Evolutionary conservation across 352 stramenopile genomes (phyloP), one percentile per base, ranked within the genome.

Genomic region (Pythium rishiriense): DNA sequence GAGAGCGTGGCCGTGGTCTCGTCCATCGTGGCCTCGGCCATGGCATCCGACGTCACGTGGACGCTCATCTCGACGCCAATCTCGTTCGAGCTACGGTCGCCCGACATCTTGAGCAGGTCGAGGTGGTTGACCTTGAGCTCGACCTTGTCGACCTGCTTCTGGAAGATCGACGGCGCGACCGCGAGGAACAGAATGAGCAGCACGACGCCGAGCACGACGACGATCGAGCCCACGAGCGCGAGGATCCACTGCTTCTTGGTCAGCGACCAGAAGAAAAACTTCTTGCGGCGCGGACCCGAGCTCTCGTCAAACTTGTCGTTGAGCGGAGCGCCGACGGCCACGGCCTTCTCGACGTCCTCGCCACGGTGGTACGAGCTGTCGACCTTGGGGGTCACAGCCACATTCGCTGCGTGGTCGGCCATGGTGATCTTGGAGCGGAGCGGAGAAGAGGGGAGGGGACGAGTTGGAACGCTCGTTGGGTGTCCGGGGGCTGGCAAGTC

Each of bases 141-240:
- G 54, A 88, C 81, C 39, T 80, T 76, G 72, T 90, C 74, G 47
- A 79, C 75, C 60, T 83, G 77, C 53, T 78, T 73, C 69, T 92
- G 78, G 72, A 89, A 87, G 50, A 90, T 65, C 19, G 78, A 75
- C 24, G 69, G 70, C 52, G 81, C 62, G 47, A 89, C 73, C 24
- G 69, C 79, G 55, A 90, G 72, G 70, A 81, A 88, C 24, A 88
- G 51, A 57, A 90, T 79, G 47, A 92, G 60, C 37, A 92, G 60
- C 29, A 88, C 59, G 33, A 89, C 72, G 9, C 48, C 66, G 49
- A 90, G 21, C 17, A 76, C 60, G 29, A 74, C 57, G 43, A 90
- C 25, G 39, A 89, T 75, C 11, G 81, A 68, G 41, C 52, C 74
- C 10, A 76, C 54, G 57, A 91, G 74, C 17, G 80, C 58, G 5